Evolutionary conservation across 352 stramenopile genomes (phyloP).

Genomic region (Phytopythium montanum): DNA sequence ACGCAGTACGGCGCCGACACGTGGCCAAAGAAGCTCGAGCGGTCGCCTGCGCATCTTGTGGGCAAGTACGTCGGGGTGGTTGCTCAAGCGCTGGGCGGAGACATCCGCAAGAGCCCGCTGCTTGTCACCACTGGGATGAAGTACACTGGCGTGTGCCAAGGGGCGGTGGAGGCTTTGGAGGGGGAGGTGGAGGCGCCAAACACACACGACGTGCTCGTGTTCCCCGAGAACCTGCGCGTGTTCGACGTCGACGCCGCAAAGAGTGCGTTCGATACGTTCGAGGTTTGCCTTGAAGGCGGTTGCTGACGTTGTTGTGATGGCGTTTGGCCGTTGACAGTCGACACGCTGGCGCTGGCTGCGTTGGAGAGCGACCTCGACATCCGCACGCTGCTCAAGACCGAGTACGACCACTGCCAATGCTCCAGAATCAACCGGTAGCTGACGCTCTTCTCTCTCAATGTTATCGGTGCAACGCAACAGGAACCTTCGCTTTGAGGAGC

Average conservation of each 20-base stretch:
- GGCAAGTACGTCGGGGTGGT: slow-evolving; percentile 30
- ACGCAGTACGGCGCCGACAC: slow-evolving; percentile 25
- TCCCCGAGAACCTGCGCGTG: slow-evolving; percentile 60
- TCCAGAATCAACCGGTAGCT: not conserved
- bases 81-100: slow-evolving; percentile 20
- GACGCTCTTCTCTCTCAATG: not conserved
- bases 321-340: slow-evolving; percentile 17
- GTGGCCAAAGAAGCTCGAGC: slow-evolving; percentile 74
- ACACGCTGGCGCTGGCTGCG: slow-evolving; percentile 27
- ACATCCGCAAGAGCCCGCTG: slow-evolving; percentile 37
- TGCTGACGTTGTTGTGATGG: not conserved
- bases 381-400: slow-evolving; percentile 21
- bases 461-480: slow-evolving; percentile 9
- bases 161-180: slow-evolving; percentile 1
- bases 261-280: slow-evolving; percentile 21
- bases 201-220: slow-evolving; percentile 63
- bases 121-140: slow-evolving; percentile 50
- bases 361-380: slow-evolving; percentile 31
- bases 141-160: slow-evolving; percentile 21
- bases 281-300: not conserved
- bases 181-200: slow-evolving; percentile 9
- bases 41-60: slow-evolving; percentile 53
- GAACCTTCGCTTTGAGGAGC: slow-evolving; percentile 29
- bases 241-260: slow-evolving; percentile 39
- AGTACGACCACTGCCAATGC: slow-evolving; percentile 19